Base-by-base conservation (phyloP, 2,329 filamentous ascomycete species). In the Curvularia lunata region DNA sequence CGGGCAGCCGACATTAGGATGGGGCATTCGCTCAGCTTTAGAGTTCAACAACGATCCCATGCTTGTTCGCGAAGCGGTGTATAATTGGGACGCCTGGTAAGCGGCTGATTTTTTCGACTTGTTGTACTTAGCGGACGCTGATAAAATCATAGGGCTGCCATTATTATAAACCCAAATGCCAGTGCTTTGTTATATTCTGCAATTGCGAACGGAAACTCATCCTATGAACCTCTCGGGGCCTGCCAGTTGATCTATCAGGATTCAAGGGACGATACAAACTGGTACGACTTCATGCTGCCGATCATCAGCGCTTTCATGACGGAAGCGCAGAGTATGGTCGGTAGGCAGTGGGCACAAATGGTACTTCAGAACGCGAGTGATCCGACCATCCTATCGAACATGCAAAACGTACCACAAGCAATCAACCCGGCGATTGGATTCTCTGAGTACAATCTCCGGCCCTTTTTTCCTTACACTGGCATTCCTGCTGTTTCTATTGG, bases 151-250 rank as follows among this genome's bases (percentile, higher is more conserved):
- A 27, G 25, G 80, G 86, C 84, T 0, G 86, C 87, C 0, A 80
- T 89, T 46, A 80, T 89, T 54, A 78, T 89, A 62, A 86, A 88
- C 59, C 71, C 85, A 1, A 88, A 89, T 63, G 86, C 87, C 0
- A 88, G 86, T 0, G 75, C 80, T 0, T 76, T 88, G 19, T 78
- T 89, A 0, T 83, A 82, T 51, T 74, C 80, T 18, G 86, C 87
- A 0, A 76, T 88, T 0, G 71, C 75, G 1, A 81, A 73, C 0
- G 84, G 83, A 1, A 87, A 89, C 66, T 65, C 80, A 2, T 82
- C 81, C 5, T 89, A 88, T 67, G 84, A 88, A 48, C 87, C 86
- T 0, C 75, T 80, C 4, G 85, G 85, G 5, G 83, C 84, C 0
- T 81, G 84, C 10, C 84, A 89, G 62, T 75, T 86, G 12, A 75